phyloP scores from a whole-genome alignment of 192 early-diverging fungal species.

The Podila horticola region DNA sequence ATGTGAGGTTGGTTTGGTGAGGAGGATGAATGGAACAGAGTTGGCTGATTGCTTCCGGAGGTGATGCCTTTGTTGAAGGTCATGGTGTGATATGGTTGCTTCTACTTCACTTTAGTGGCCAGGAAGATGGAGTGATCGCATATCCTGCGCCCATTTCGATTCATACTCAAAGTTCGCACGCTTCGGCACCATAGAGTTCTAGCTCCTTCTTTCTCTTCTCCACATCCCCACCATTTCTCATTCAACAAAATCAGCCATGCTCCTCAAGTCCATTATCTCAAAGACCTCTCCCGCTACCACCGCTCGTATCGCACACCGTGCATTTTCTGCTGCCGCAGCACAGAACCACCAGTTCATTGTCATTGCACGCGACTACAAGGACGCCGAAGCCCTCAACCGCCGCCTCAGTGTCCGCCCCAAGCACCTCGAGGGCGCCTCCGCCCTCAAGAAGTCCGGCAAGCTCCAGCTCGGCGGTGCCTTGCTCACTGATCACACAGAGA shows the following conservation, averaged over 20 bases:
- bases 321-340: not conserved
- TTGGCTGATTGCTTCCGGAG: no score
- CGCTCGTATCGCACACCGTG: not conserved
- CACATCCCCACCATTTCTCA: no score
- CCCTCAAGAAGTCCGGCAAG: conserved; percentile 35
- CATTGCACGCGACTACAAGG: conserved; percentile 60
- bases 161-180: no score
- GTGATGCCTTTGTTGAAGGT: no score
- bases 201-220: no score
- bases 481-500: conserved; percentile 57
- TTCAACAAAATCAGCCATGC: not conserved
- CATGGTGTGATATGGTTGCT: no score
- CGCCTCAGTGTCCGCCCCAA: conserved; percentile 49
- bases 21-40: not conserved
- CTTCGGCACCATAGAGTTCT: no score
- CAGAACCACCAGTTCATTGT: conserved; percentile 54
- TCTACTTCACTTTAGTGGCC: no score
- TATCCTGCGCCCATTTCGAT: no score
- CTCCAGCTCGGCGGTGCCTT: conserved; percentile 62
- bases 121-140: no score
- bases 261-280: not conserved
- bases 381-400: conserved; percentile 57
- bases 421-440: conserved; percentile 56
- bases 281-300: not conserved
- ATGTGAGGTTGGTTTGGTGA: not conserved